Evolutionary conservation across 768 basidiomycete species (phyloP), one percentile per base, ranked within the genome.

Genomic region (Mycena belliarum): DNA sequence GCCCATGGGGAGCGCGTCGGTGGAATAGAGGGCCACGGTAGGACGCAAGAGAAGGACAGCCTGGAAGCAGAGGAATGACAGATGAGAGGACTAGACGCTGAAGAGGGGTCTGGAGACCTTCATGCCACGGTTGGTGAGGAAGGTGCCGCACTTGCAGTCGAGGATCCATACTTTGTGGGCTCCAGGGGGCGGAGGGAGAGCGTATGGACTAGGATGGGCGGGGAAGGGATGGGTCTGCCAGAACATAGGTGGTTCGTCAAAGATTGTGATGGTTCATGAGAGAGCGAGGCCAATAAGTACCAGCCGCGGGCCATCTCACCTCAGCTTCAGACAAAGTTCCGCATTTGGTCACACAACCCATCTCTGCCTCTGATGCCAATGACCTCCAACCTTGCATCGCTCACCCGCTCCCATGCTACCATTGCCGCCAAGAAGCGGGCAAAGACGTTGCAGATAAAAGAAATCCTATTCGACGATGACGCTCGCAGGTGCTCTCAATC

Each of bases 61-160:
- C 91, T 92, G 65, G 47, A 58, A 48, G 52, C 63, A 60, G 53
- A 42, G 29, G 52, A 37, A 40, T 28, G n/a, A 51, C 49, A 33
- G n/a, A 28, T 16, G 38, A 59, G 52, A 50, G 9, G 23, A 54
- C 35, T 24, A 43, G 15, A 4, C 35, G 42, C 45, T 20, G 42
- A 33, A 38, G 25, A 43, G 24, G 33, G 40, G 44, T 35, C 15
- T 66, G 33, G 64, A 3, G 16, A 84, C 89, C 81, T 89, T 89
- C 91, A 93, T 93, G 54, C 86, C 91, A 25, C 91, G 82, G 69
- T 93, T 92, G 16, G 91, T 89, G 46, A 93, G 72, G 67, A 93
- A 93, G 20, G 79, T 82, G 28, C 78, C 77, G 69, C 92, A 93
- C 62, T 79, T 84, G 73, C 92, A 94, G 69, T 89, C 86, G 50